These are phyloP conservation scores for Saccharomycopsis javanensis DNA, from an alignment of 805 yeast species.

Conservation along the genomic window DNA sequence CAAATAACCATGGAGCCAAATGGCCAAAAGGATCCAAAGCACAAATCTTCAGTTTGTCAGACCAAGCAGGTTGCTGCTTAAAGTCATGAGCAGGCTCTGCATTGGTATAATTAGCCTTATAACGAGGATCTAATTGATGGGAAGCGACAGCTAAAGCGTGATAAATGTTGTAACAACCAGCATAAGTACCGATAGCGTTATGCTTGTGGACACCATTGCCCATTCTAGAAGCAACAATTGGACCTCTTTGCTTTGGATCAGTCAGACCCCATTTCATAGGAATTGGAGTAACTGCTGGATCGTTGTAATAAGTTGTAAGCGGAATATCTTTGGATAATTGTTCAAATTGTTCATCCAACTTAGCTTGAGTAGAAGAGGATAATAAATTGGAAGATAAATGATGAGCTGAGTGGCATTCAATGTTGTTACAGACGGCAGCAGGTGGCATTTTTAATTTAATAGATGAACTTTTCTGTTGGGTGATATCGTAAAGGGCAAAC, in stretches of 20 bases:
- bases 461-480: too few species aligned
- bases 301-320: constrained; percentile 46
- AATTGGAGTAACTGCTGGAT: constrained; percentile 39
- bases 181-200: constrained; percentile 56
- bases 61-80: constrained; percentile 49
- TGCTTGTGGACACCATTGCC: constrained; percentile 42
- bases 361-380: constrained; percentile 1
- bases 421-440: constrained; percentile 21
- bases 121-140: constrained; percentile 41
- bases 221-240: constrained; percentile 45
- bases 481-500: background rate
- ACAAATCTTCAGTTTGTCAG: constrained; percentile 44
- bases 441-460: constrained; percentile 26
- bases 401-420: constrained; percentile 8
- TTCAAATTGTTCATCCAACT: constrained; percentile 14
- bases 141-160: constrained; percentile 60
- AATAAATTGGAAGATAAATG: constrained; percentile 3
- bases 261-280: constrained; percentile 44
- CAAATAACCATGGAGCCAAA: constrained; percentile 50
- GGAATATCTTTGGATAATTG: constrained; percentile 26
- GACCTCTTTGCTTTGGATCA: constrained; percentile 42
- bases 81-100: constrained; percentile 52
- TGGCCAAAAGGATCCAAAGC: constrained; percentile 63
- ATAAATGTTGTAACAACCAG: constrained; percentile 55
- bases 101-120: constrained; percentile 51